Percentiles rank a stretch among this genome's conserved stretches.
These are phyloP conservation scores for Ramalina peruviana DNA, from an alignment of 495 filamentous ascomycete genomes.

Conservation along the genomic window DNA sequence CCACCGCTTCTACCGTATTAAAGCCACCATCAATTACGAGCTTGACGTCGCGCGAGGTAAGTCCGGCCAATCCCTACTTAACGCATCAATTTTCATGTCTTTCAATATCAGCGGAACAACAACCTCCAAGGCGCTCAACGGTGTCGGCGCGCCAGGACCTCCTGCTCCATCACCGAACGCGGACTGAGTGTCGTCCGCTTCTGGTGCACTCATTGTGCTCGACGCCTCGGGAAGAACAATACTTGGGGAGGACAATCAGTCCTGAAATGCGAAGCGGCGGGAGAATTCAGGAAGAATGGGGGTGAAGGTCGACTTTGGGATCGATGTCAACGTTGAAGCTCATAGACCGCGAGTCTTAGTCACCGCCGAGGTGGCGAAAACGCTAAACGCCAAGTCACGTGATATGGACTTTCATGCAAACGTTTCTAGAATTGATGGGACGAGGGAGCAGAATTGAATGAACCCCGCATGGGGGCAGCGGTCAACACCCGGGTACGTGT, in stretches of 20 bases:
- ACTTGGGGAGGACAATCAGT: not conserved
- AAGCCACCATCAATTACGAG: constrained; percentile 82
- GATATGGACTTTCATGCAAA: not conserved
- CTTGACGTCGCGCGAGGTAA: constrained; percentile 91
- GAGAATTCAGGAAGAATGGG: not conserved
- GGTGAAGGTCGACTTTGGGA: not conserved
- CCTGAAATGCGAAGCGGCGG: not conserved
- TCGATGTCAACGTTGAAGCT: too few species aligned
- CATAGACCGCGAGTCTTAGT: too few species aligned
- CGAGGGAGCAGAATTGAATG: too few species aligned
- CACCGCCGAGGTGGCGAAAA: too few species aligned
- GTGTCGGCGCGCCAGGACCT: constrained; percentile 87
- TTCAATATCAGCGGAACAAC: too few species aligned
- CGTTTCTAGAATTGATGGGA: too few species aligned
- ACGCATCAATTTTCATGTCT: constrained; percentile 9
- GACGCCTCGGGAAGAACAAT: not conserved
- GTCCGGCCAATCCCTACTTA: constrained; percentile 58
- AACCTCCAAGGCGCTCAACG: constrained; percentile 82
- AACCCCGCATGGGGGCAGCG: too few species aligned
- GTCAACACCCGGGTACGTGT: not conserved
- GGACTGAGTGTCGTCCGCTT: constrained; percentile 41
- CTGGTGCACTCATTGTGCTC: constrained; percentile 41
- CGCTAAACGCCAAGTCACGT: not conserved
- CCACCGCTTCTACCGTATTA: constrained; percentile 87
- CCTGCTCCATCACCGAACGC: constrained; percentile 48